Evolutionary conservation across 2,329 filamentous ascomycete species (phyloP).

Genomic region (Neofusicoccum cordaticola): DNA sequence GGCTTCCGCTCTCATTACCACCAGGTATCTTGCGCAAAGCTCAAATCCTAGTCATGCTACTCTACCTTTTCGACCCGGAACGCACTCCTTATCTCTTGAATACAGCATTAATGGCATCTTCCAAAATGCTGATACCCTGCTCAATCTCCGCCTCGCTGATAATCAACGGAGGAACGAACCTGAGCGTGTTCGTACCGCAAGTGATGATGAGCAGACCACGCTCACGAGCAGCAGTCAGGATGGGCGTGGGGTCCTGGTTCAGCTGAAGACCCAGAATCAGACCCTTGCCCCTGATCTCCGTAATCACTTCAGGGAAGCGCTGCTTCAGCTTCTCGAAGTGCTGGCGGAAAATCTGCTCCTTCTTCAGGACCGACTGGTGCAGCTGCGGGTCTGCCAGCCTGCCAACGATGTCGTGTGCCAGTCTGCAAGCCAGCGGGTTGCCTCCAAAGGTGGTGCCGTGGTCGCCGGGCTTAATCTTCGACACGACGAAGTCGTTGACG

Average conservation of each 20-base stretch:
- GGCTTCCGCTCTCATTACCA: background rate
- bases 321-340: conserved; percentile 57
- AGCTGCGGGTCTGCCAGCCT: conserved; percentile 70
- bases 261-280: conserved; percentile 87
- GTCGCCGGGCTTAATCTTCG: conserved; percentile 71
- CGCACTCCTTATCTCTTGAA: conserved; percentile 32
- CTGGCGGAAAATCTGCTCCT: conserved; percentile 59
- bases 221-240: conserved; percentile 84
- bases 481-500: conserved; percentile 63
- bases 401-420: conserved; percentile 82
- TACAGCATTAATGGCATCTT: conserved; percentile 61
- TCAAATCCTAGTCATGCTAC: background rate
- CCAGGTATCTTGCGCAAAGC: background rate
- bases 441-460: conserved; percentile 94
- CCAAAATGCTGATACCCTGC: conserved; percentile 72
- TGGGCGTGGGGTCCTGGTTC: conserved; percentile 64
- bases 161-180: conserved; percentile 84
- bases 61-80: conserved; percentile 20
- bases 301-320: conserved; percentile 68
- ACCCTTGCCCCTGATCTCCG: conserved; percentile 77
- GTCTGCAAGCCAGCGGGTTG: conserved; percentile 79
- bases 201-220: conserved; percentile 87
- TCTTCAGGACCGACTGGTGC: conserved; percentile 66
- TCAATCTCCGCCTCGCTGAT: conserved; percentile 79
- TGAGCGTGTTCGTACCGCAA: conserved; percentile 84